Conservation (phyloP, 371 early-diverging fungal species). For the Rhizopus stolonifer region DNA sequence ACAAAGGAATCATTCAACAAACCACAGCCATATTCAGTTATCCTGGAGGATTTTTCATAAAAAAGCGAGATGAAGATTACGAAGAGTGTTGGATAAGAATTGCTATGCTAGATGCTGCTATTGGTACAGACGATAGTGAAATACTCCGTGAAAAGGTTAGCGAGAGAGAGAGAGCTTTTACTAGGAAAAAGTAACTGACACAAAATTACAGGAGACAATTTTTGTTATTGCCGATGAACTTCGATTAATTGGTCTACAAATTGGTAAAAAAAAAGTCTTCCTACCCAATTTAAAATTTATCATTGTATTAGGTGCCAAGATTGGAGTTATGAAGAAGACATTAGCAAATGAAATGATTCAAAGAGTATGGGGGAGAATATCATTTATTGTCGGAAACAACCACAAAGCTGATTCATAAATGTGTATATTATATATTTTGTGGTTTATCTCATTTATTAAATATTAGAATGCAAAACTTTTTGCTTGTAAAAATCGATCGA, state of each 20-base stretch:
- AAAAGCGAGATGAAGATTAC: constrained; percentile 17
- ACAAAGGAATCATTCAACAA: constrained; percentile 9
- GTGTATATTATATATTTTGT: too few relatives aligned
- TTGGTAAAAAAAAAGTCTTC: constrained; percentile 21
- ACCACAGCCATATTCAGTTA: constrained; percentile 14
- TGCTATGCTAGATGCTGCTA: constrained; percentile 31
- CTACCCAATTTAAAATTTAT: neutral
- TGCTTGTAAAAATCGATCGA: too few relatives aligned
- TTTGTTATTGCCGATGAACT: constrained; percentile 19
- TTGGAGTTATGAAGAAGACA: constrained; percentile 32
- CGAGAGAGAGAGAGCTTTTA: too few relatives aligned
- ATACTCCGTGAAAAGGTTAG: constrained; percentile 25
- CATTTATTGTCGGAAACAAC: constrained; percentile 27
- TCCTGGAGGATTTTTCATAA: constrained; percentile 22
- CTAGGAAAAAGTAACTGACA: neutral
- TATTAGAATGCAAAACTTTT: too few relatives aligned
- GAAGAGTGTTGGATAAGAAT: constrained; percentile 19
- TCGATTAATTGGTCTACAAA: constrained; percentile 25
- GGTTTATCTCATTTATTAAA: too few relatives aligned
- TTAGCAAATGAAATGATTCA: constrained; percentile 41
- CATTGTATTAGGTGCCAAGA: constrained; percentile 21
- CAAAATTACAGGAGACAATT: neutral
- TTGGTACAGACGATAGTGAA: constrained; percentile 28
- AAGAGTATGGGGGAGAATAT: constrained; percentile 36
- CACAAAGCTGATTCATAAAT: constrained; percentile 14